These are phyloP conservation scores for Zygosaccharomyces pseudobailii DNA, from an alignment of 1,139 yeast species.

Conservation along the genomic window DNA sequence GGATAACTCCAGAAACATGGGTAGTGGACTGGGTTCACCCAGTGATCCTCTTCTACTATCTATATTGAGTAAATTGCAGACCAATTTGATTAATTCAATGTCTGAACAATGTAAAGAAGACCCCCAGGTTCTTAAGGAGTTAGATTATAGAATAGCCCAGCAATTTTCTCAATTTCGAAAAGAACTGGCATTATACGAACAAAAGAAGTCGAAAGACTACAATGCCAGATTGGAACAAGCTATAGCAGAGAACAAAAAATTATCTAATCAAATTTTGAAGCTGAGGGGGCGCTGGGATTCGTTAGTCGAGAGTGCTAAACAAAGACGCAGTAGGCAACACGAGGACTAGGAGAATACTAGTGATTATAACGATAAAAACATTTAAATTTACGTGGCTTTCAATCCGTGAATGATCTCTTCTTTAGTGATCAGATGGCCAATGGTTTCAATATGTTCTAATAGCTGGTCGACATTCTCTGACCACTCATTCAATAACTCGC, in stretches of 20 bases:
- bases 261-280: conserved; percentile 38
- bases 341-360: conserved; percentile 6
- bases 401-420: conserved; percentile 92
- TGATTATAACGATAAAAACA: conserved; percentile 2
- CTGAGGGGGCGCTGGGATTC: conserved; percentile 46
- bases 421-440: conserved; percentile 92
- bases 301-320: conserved; percentile 45
- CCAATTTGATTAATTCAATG: conserved; percentile 5
- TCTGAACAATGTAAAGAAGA: conserved; percentile 7
- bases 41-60: conserved; percentile 16
- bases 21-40: conserved; percentile 6
- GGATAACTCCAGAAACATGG: conserved; percentile 7
- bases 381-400: conserved; percentile 35
- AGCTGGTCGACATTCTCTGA: conserved; percentile 79
- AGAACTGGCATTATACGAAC: conserved; percentile 33
- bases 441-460: conserved; percentile 84
- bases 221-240: conserved; percentile 30
- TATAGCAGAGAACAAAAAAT: conserved; percentile 32
- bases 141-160: conserved; percentile 13
- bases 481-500: conserved; percentile 92
- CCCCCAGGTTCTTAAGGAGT: conserved; percentile 3
- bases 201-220: conserved; percentile 28
- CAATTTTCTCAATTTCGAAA: conserved; percentile 28
- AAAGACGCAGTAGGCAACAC: conserved; percentile 30
- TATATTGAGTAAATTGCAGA: conserved; percentile 14